Base-by-base conservation (phyloP, 1,284 basidiomycete species). In the Heterobasidion occidentale region DNA sequence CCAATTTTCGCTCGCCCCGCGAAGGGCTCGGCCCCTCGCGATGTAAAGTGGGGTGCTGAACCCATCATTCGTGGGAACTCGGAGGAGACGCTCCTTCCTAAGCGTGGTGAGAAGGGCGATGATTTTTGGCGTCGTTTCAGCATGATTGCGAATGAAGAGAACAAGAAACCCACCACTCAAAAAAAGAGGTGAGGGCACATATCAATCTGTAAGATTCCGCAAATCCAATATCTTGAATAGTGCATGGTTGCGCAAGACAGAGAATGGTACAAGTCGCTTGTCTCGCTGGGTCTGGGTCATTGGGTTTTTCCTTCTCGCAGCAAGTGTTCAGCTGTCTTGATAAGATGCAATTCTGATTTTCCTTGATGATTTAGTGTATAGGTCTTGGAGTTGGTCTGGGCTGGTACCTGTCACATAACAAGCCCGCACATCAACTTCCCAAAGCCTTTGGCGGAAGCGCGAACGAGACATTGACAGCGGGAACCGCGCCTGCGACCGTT, bases 51-150 rank as follows among this genome's bases (percentile, higher is more conserved):
- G 62, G 71, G 71, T 7, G 65, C 74, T 20, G 71, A 67, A 54
- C 71, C 78, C 7, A 89, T 90, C 65, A 78, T 91, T 65, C 80
- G 88, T 20, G 79, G 84, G 2, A 75, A 84, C 49, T 74, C 74
- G 2, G 90, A 91, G 68, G 88, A 85, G 51, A 79, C 81, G 1
- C 67, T 88, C 1, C 68, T 90, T 17, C 83, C 85, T 2, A 76
- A 74, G 50, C 75, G 83, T 36, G 86, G 86, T 2, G 80, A 86
- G 62, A 81, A 77, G 56, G 87, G 88, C 1, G 88, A 92, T 63
- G 85, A 90, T 63, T 92, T 92, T 71, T 92, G 89, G 89, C 76
- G 87, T 56, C 75, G 90, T 49, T 92, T 92, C 70, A 89, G 86
- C 59, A 90, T 91, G 76, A 81, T 92, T 60, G 88, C 81, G 8